A percentile compares a stretch with the other conserved stretches of the same genome.
These are phyloP conservation scores for Trametes pubescens DNA, from an alignment of 1,284 basidiomycete genomes.

Conservation along the genomic window DNA sequence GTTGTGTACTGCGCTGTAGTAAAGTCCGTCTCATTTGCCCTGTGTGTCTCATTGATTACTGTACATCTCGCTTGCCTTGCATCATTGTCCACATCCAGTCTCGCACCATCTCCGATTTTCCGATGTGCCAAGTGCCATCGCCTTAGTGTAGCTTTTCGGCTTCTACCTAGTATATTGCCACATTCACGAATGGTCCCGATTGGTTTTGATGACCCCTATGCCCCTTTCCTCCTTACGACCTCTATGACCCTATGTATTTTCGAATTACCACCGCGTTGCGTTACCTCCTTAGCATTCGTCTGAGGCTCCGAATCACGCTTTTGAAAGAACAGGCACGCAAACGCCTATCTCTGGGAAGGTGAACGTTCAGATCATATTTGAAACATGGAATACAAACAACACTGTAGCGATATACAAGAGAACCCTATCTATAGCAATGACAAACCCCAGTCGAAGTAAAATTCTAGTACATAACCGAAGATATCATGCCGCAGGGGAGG, in stretches of 20 bases:
- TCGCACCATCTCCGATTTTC: background rate
- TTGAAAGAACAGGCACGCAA: too few species aligned
- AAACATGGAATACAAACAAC: background rate
- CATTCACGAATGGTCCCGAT: background rate
- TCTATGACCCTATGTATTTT: background rate
- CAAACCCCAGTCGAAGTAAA: background rate
- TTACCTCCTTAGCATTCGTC: background rate
- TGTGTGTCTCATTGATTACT: conserved; percentile 15
- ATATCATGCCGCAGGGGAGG: conserved; percentile 23
- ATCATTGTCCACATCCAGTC: background rate
- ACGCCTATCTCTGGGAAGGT: too few species aligned
- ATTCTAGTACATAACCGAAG: background rate
- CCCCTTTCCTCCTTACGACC: background rate
- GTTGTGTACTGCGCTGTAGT: conserved; percentile 4
- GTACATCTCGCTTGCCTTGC: conserved; percentile 2
- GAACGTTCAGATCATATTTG: background rate
- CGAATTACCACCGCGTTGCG: background rate
- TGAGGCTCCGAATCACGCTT: too few species aligned
- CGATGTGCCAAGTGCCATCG: background rate
- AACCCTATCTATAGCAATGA: background rate
- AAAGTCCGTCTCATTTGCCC: background rate
- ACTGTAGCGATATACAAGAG: background rate
- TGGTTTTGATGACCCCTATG: background rate
- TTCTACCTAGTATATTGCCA: background rate
- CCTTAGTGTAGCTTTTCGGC: background rate